These are phyloP conservation scores for Rosellinia necatrix DNA, from an alignment of 2,329 filamentous ascomycete species.

Conservation along the genomic window DNA sequence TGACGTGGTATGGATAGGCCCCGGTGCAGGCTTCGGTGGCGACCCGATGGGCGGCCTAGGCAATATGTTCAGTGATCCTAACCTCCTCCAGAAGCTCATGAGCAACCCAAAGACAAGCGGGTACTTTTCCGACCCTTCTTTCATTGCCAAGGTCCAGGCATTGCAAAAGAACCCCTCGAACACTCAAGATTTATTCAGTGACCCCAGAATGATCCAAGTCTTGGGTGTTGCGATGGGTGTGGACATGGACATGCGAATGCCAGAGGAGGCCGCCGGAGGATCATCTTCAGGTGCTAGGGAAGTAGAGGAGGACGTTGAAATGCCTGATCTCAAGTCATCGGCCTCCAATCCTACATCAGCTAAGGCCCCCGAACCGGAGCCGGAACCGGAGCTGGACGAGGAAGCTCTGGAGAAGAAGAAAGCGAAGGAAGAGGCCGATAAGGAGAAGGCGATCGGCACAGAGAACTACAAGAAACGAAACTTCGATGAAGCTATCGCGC, in stretches of 20 bases:
- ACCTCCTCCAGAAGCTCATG: slow-evolving; percentile 87
- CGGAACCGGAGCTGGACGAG: slow-evolving; percentile 75
- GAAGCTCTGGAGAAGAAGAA: slow-evolving; percentile 83
- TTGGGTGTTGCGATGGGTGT: slow-evolving; percentile 92
- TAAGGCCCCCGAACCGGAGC: slow-evolving; percentile 56
- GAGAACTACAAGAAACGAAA: slow-evolving; percentile 98
- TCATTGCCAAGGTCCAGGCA: slow-evolving; percentile 87
- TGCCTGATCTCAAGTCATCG: slow-evolving; percentile 66
- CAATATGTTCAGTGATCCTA: slow-evolving; percentile 92
- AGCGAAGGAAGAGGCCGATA: slow-evolving; percentile 90
- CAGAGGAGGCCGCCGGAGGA: slow-evolving; percentile 41
- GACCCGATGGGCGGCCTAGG: slow-evolving; percentile 80
- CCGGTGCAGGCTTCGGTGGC: slow-evolving; percentile 52
- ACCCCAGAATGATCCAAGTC: slow-evolving; percentile 91
- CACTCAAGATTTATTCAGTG: slow-evolving; percentile 79
- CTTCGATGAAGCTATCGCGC: slow-evolving; percentile 90
- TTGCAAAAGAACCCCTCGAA: slow-evolving; percentile 81
- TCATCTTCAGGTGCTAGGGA: slow-evolving; percentile 46
- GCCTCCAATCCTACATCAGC: slow-evolving; percentile 60
- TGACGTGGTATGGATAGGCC: slow-evolving; percentile 20
- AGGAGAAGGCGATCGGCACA: slow-evolving; percentile 92
- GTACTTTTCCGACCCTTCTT: slow-evolving; percentile 78
- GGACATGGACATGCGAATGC: slow-evolving; percentile 73
- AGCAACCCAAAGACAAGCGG: slow-evolving; percentile 89
- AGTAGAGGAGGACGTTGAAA: slow-evolving; percentile 73